Percentiles rank a stretch among this genome's conserved stretches.
Conservation (phyloP, 495 filamentous ascomycete species). For the Talaromyces ruber region DNA sequence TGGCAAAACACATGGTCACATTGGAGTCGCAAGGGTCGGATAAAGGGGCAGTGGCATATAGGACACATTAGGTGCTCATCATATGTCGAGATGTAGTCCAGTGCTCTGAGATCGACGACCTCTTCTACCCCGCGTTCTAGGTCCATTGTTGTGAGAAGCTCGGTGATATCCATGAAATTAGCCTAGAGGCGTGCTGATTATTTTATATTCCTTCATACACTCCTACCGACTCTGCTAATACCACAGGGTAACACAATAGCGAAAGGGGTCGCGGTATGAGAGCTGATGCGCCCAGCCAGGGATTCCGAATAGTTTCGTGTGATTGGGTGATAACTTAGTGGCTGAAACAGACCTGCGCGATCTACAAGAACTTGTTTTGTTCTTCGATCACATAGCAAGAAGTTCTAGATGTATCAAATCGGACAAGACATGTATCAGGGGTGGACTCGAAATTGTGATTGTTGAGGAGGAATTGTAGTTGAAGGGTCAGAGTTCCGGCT, state of each 20-base stretch:
- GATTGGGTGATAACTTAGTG: not conserved
- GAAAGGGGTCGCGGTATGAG: not conserved
- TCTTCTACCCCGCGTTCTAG: constrained; percentile 19
- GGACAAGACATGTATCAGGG: not conserved
- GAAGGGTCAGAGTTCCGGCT: constrained; percentile 1
- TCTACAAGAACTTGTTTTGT: not conserved
- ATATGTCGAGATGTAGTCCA: constrained; percentile 60
- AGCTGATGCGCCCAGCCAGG: not conserved
- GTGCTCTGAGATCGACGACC: constrained; percentile 53
- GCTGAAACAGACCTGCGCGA: not conserved
- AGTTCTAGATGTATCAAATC: not conserved
- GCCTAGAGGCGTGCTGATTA: constrained; percentile 4
- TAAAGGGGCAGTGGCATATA: constrained; percentile 71
- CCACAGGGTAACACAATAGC: not conserved
- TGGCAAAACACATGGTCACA: constrained; percentile 76
- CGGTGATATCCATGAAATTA: constrained; percentile 5
- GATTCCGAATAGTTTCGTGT: not conserved
- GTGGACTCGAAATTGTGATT: not conserved
- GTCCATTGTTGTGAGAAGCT: constrained; percentile 15
- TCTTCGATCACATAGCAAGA: not conserved
- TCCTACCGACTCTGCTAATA: not conserved
- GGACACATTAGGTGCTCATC: constrained; percentile 78
- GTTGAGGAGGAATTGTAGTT: not conserved
- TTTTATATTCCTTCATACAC: not conserved
- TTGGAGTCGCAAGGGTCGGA: constrained; percentile 59